Base-by-base conservation (phyloP, 352 stramenopile species). In the Globisporangium okanoganense region DNA sequence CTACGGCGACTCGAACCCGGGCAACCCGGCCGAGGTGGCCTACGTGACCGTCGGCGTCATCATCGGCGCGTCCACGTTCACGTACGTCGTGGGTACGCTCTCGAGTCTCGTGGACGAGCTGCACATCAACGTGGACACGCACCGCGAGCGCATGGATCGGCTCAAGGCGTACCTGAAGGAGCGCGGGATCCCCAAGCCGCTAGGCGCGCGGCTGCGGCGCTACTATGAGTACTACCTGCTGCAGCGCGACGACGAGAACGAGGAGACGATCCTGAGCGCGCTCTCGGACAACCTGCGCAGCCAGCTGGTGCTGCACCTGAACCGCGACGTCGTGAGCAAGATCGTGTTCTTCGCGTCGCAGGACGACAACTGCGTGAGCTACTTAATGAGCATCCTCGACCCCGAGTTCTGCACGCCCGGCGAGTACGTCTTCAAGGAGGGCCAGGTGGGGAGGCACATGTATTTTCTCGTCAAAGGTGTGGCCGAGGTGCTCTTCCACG, bases 161-260 rank as follows among this genome's bases (percentile, higher is more conserved):
- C 70, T 92, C 14, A 93, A 93, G 36, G 82, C 82, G 31, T 92
- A 93, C 56, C 67, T 93, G 14, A 84, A 85, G 35, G 81, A 91
- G 41, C 70, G 82, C 12, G 57, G 58, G 10, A 79, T 94, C 33
- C 74, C 84, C 2, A 80, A 79, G 41, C 75, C 80, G 8, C 63
- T 94, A 1, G 67, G 64, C 1, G 64, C 73, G 4, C 71, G 84
- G 9, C 64, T 94, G 48, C 71, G 82, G 2, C 78, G 82, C 1
- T 94, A 94, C 67, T 94, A 90, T 51, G 82, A 92, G 43, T 94
- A 92, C 35, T 94, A 90, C 53, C 68, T 94, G 9, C 57, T 78
- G 3, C 79, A 92, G 66, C 73, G 79, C 3, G 82, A 94, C 44
- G 78, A 90, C 36, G 78, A 88, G 31, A 78, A 89, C 49, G 83